Conservation (phyloP, 768 basidiomycete genomes). For the Sarcodon aspratus region DNA sequence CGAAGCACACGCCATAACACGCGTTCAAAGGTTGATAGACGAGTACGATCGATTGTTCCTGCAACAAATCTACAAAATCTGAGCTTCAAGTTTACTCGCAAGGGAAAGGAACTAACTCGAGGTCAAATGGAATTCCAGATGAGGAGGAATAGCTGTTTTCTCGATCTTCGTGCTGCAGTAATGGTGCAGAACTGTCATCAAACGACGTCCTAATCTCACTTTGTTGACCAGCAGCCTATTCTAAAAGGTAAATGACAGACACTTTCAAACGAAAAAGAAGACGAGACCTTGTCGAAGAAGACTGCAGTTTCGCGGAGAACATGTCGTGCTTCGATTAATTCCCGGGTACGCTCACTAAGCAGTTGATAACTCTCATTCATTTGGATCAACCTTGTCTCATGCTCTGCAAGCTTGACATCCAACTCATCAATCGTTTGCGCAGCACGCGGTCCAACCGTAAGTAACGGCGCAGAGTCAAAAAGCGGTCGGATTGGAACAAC, state of each 20-base stretch:
- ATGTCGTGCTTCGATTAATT: constrained; percentile 88
- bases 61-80: constrained; percentile 68
- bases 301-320: constrained; percentile 92
- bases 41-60: constrained; percentile 88
- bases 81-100: background rate
- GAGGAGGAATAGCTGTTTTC: constrained; percentile 44
- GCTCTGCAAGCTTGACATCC: constrained; percentile 76
- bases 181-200: constrained; percentile 83
- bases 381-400: constrained; percentile 71
- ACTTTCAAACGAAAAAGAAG: background rate
- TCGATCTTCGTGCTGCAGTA: constrained; percentile 85
- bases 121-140: constrained; percentile 58
- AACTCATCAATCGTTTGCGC: constrained; percentile 92
- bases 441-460: constrained; percentile 85
- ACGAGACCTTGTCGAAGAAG: constrained; percentile 78
- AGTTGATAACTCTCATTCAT: constrained; percentile 94
- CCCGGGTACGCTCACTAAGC: constrained; percentile 73
- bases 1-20: constrained; percentile 97
- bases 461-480: constrained; percentile 75
- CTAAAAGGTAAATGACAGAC: constrained; percentile 3
- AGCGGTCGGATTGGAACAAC: constrained; percentile 75
- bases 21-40: constrained; percentile 90
- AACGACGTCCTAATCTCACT: constrained; percentile 79
- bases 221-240: constrained; percentile 68
- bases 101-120: constrained; percentile 51